Base-by-base conservation (phyloP, 177 flowering plant species). In the Tripterygium wilfordii region DNA sequence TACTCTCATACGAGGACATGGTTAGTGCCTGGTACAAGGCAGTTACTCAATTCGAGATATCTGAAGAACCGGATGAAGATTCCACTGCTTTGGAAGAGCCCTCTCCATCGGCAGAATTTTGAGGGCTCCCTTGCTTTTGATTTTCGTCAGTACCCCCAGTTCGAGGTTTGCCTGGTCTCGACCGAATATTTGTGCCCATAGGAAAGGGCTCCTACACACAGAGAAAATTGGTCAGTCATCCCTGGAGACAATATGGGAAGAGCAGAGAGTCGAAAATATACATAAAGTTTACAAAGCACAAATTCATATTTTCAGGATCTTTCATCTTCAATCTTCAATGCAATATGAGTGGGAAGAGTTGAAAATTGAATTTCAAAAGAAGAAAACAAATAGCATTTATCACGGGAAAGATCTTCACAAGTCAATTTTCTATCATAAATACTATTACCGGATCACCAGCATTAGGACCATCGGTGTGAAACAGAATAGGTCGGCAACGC, bases 401-500 rank as follows among this genome's bases (percentile, higher is more conserved):
- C n/a, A n/a, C n/a, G n/a, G n/a, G n/a, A n/a, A n/a, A n/a, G n/a
- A n/a, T n/a, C n/a, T n/a, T n/a, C n/a, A n/a, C n/a, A n/a, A n/a
- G n/a, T n/a, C n/a, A n/a, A n/a, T n/a, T n/a, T n/a, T n/a, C n/a
- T n/a, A n/a, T n/a, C n/a, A n/a, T n/a, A n/a, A n/a, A n/a, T n/a
- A n/a, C n/a, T n/a, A n/a, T n/a, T 65, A 76, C 84, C 73, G 64
- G 84, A 63, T 72, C 82, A 38, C 81, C 82, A 26, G 77, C 74
- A 63, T 72, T 76, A 37, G 78, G 76, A 44, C 80, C 72, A 49
- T 72, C 83, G 20, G 77, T 67, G 28, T 70, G 64, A 22, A 80
- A 80, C 26, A 80, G 77, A 57, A 80, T 80, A 29, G 86, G 86
- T 25, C 86, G 69, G 58, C 86, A 80, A n/a, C 80, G 72, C 47